These are phyloP conservation scores for Dothideomycetes sp. DNA, from an alignment of 2,329 filamentous ascomycete genomes.

Conservation along the genomic window DNA sequence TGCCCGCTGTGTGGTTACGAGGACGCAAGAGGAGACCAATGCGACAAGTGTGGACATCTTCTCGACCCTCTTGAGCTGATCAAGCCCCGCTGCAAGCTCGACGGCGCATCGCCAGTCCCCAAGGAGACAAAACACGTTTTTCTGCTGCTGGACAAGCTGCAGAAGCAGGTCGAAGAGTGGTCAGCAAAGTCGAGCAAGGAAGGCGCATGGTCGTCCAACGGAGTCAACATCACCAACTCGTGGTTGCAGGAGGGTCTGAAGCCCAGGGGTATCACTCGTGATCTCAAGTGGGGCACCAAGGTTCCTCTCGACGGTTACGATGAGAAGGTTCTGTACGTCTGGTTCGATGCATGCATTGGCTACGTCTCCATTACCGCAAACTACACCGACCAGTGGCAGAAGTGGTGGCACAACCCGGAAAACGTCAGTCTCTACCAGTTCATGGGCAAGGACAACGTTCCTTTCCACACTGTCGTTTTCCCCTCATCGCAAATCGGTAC, in stretches of 20 bases:
- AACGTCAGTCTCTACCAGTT: constrained; percentile 87
- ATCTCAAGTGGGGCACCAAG: constrained; percentile 78
- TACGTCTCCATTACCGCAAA: constrained; percentile 92
- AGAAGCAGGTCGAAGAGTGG: constrained; percentile 70
- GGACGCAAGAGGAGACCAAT: constrained; percentile 46
- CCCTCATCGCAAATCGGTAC: constrained; percentile 80
- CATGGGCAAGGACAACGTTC: constrained; percentile 87
- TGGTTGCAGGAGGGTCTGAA: constrained; percentile 80
- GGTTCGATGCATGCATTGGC: constrained; percentile 88
- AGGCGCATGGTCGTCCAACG: constrained; percentile 68
- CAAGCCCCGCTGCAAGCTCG: constrained; percentile 85
- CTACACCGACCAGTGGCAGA: constrained; percentile 82
- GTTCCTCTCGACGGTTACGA: constrained; percentile 54
- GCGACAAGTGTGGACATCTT: constrained; percentile 41
- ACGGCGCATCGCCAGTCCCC: constrained; percentile 69
- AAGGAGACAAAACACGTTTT: constrained; percentile 85
- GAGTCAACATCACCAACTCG: constrained; percentile 64
- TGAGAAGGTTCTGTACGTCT: constrained; percentile 81
- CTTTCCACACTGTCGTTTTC: constrained; percentile 87
- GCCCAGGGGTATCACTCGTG: constrained; percentile 80
- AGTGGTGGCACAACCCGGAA: constrained; percentile 89
- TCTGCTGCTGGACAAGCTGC: constrained; percentile 74
- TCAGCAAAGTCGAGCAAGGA: constrained; percentile 62
- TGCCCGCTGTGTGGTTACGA: constrained; percentile 59
- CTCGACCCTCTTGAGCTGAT: constrained; percentile 52